Evolutionary conservation across 108 stramenopile species (phyloP), one percentile per base, ranked within the genome.

Genomic region (Craspedostauros australis): DNA sequence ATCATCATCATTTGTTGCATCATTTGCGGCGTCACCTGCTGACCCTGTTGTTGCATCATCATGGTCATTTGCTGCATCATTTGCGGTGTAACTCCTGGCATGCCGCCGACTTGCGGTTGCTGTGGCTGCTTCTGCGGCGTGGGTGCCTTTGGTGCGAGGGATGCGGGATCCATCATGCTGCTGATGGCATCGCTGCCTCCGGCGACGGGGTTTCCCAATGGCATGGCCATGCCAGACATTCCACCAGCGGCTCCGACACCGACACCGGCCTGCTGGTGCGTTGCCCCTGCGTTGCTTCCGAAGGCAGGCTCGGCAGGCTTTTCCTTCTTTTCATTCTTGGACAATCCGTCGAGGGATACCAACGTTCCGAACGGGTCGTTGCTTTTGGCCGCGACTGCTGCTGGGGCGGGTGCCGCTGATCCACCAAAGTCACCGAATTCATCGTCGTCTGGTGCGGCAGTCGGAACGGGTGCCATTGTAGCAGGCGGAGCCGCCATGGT

Each of bases 341-440:
- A 58, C 32, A 91, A 57, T 18, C 79, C 70, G 56, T 91, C 89
- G 16, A 91, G 70, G 0, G 80, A 82, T 44, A 91, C 84, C 39
- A 91, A 67, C 29, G 64, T 75, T 36, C 78, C 62, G 52, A 91
- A 31, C 4, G 89, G 89, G 69, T 91, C 89, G 20, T 50, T 74
- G 33, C 38, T 46, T 16, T 41, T 39, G 1, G 76, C 29, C 34
- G 66, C 57, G 22, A 54, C 54, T 2, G 44, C 42, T n/a, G 69
- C 5, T 12, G 76, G 12, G 21, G 59, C 34, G n/a, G 15, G 8
- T 7, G 75, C 59, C 32, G 66, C 66, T 6, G 79, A 76, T 54
- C 49, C 72, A 12, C 60, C 64, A 68, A 86, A 85, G 32, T 80
- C 86, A 18, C 82, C 83, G 36, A 61, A 64, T 16, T 72, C 62